phyloP scores from a whole-genome alignment of 148 eudicot genomes.

The Heliamphora exappendiculata region DNA sequence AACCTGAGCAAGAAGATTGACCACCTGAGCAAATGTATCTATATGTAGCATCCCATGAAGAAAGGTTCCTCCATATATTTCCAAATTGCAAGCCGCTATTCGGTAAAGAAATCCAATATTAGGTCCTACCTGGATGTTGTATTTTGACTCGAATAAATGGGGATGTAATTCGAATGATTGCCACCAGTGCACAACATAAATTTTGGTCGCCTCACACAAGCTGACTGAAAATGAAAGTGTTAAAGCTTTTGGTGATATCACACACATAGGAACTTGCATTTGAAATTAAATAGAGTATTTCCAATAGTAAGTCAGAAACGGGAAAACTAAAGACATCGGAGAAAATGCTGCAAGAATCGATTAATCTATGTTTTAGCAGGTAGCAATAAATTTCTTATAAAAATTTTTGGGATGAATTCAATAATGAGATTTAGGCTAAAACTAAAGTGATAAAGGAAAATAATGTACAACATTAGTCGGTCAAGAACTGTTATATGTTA shows the following conservation, averaged over 20 bases:
- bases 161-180: constrained; percentile 62
- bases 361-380: too few species aligned
- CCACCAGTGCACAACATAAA: constrained; percentile 87
- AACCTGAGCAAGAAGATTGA: neutral
- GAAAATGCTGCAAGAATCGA: too few species aligned
- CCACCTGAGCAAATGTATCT: constrained; percentile 60
- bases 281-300: too few species aligned
- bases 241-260: neutral
- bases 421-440: too few species aligned
- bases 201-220: constrained; percentile 84
- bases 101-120: constrained; percentile 4
- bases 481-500: too few species aligned
- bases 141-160: constrained; percentile 58
- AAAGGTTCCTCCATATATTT: constrained; percentile 58
- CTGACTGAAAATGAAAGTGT: constrained; percentile 40
- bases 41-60: constrained; percentile 88
- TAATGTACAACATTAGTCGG: too few species aligned
- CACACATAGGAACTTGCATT: too few species aligned
- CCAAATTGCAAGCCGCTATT: constrained; percentile 51
- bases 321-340: too few species aligned
- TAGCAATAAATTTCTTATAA: too few species aligned
- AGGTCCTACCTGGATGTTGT: constrained; percentile 43
- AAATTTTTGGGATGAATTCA: too few species aligned
- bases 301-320: too few species aligned
- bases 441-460: too few species aligned